Evolutionary conservation across 805 yeast species (phyloP).

Genomic region (Yamadazyma olivae): DNA sequence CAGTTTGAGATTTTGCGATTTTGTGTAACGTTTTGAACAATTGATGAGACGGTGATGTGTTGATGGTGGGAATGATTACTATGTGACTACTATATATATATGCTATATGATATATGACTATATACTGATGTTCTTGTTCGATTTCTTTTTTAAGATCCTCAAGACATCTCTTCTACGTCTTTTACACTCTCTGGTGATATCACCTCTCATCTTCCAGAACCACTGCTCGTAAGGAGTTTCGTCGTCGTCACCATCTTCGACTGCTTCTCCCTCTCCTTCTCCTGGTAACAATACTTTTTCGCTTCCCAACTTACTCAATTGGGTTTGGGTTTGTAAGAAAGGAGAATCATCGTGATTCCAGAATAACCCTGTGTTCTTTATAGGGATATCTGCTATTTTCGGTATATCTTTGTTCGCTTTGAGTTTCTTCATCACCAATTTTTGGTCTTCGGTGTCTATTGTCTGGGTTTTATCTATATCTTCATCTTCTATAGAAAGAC

Average conservation of each 20-base stretch:
- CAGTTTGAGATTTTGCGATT: too few relatives aligned
- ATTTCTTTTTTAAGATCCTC: slow-evolving; percentile 53
- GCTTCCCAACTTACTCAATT: slow-evolving; percentile 55
- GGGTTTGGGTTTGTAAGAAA: slow-evolving; percentile 81
- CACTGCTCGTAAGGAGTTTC: slow-evolving; percentile 60
- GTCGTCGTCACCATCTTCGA: slow-evolving; percentile 19
- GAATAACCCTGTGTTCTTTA: slow-evolving; percentile 50
- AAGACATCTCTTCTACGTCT: slow-evolving; percentile 71
- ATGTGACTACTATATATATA: too few relatives aligned
- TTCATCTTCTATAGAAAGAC: slow-evolving; percentile 41
- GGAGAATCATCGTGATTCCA: slow-evolving; percentile 86
- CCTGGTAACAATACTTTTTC: slow-evolving; percentile 36
- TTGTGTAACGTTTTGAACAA: too few relatives aligned
- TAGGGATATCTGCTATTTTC: slow-evolving; percentile 2
- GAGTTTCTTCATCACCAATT: slow-evolving; percentile 26
- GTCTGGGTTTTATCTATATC: slow-evolving; percentile 40
- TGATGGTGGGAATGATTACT: too few relatives aligned
- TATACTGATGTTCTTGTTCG: slow-evolving; percentile 6
- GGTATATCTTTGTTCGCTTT: slow-evolving; percentile 13
- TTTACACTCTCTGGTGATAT: slow-evolving; percentile 71
- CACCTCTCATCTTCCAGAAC: slow-evolving; percentile 84
- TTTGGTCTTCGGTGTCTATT: slow-evolving; percentile 15
- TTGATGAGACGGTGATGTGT: too few relatives aligned
- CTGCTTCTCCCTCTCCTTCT: slow-evolving; percentile 18
- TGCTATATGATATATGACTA: slow-evolving; percentile 1